Evolutionary conservation across 192 early-diverging fungal genomes (phyloP), one percentile per base, ranked within the genome.

Genomic region (Lobulomyces angularis): DNA sequence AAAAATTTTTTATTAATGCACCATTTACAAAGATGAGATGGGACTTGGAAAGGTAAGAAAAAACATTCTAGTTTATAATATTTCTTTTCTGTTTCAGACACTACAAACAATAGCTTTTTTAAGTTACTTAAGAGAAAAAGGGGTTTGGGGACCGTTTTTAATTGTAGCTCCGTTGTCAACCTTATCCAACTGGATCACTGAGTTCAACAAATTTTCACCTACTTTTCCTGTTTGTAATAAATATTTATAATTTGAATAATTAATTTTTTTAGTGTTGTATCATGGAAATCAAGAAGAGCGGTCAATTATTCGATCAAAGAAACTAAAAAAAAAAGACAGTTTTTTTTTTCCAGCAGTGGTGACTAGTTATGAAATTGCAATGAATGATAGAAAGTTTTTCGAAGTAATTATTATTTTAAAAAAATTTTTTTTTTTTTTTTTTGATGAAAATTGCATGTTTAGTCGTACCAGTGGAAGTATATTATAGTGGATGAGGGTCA

Each of bases 401-500:
- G 71, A 77, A 43, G 41, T 55, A 27, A 21, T 9, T 12, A 30
- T 36, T n/a, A 50, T 7, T 16, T n/a, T 7, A 16, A 12, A 24
- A 14, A 0, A 25, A 1, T 6, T 18, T 24, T 66, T 35, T n/a
- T 28, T n/a, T n/a, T n/a, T n/a, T n/a, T n/a, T n/a, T n/a, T n/a
- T n/a, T n/a, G n/a, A n/a, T n/a, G n/a, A n/a, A n/a, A n/a, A n/a
- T n/a, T n/a, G 35, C n/a, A 32, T 58, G 7, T 56, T 8, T 36
- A 80, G 43, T 53, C 56, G 35, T 64, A 67, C 34, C 60, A 54
- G 4, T 97, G 90, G 86, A 80, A 89, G 49, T 92, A 82, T 39
- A 76, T 95, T 24, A 77, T 98, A 23, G 74, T 95, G 22, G 94
- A 98, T 45, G 91, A 98, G 64, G 94, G 86, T 5, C 94, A 98